Evolutionary conservation across 129 eudicot genomes (phyloP).

Genomic region (Dittrichia graveolens): DNA sequence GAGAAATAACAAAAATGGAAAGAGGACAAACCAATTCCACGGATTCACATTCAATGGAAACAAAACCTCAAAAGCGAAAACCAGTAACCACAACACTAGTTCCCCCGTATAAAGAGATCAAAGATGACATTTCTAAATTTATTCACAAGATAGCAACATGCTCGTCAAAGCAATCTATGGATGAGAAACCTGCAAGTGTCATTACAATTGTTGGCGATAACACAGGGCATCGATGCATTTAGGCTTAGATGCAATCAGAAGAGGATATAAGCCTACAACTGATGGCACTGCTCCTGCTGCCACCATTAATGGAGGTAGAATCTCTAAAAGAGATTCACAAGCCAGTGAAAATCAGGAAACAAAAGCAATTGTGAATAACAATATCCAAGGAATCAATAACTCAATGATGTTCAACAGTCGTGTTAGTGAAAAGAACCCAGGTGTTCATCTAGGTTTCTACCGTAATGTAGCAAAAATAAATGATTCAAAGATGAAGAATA

Average conservation of each 20-base stretch:
- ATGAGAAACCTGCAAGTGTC: constrained; percentile 49
- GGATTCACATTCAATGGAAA: constrained; percentile 33
- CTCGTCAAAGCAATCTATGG: constrained; percentile 27
- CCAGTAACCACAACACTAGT: constrained; percentile 28
- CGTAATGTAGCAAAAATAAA: constrained; percentile 26
- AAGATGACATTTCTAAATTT: constrained; percentile 49
- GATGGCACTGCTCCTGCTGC: constrained; percentile 16
- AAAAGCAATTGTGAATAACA: constrained; percentile 58
- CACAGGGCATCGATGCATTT: constrained; percentile 75
- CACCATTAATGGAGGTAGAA: constrained; percentile 47
- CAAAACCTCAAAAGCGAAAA: constrained; percentile 35
- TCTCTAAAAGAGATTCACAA: constrained; percentile 31
- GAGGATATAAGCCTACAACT: constrained; percentile 32
- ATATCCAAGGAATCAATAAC: constrained; percentile 73
- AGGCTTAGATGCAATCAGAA: constrained; percentile 33
- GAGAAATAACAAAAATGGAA: constrained; percentile 35
- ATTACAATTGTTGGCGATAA: constrained; percentile 76
- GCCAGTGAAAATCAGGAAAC: constrained; percentile 39
- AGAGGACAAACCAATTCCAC: constrained; percentile 31
- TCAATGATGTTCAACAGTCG: constrained; percentile 65
- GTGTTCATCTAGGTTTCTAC: constrained; percentile 53
- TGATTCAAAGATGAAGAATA: constrained; percentile 22
- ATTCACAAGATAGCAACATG: constrained; percentile 38
- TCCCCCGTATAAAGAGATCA: constrained; percentile 51
- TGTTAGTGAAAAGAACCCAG: constrained; percentile 61